Conservation (phyloP, 2,329 filamentous ascomycete species). For the Pseudogymnoascus sp. region DNA sequence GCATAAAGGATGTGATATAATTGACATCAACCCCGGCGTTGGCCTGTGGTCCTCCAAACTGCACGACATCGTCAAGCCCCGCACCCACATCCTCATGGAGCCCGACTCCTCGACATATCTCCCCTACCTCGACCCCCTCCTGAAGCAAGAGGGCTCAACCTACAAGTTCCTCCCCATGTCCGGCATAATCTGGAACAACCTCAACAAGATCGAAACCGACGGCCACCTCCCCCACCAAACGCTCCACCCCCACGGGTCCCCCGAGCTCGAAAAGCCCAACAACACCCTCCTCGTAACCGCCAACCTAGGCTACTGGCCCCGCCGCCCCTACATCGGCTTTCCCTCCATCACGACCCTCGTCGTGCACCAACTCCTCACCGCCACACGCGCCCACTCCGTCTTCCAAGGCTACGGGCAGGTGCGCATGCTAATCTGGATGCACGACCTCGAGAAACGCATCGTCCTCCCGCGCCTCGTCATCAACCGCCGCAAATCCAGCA, state of each 20-base stretch:
- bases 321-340: conserved; percentile 42
- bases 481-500: conserved; percentile 45
- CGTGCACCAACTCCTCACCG: conserved; percentile 52
- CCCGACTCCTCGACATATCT: conserved; percentile 49
- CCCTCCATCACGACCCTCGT: conserved; percentile 50
- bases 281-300: conserved; percentile 65
- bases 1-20: conserved; percentile 70
- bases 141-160: conserved; percentile 38
- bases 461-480: conserved; percentile 54
- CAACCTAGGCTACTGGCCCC: conserved; percentile 52
- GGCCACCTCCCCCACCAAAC: conserved; percentile 48
- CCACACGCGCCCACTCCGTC: conserved; percentile 48
- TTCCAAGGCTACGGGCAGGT: conserved; percentile 73
- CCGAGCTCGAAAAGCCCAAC: conserved; percentile 46
- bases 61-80: conserved; percentile 65
- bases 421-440: conserved; percentile 68
- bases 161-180: conserved; percentile 46
- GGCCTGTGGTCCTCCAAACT: conserved; percentile 74
- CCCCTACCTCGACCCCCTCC: conserved; percentile 52
- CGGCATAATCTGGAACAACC: conserved; percentile 52
- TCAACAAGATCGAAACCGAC: conserved; percentile 44
- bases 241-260: conserved; percentile 27
- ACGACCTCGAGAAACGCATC: conserved; percentile 48
- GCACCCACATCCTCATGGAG: conserved; percentile 78
- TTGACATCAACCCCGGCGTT: conserved; percentile 77